phyloP scores from a whole-genome alignment of 2,329 filamentous ascomycete genomes.

The Calonectria fujianensis region DNA sequence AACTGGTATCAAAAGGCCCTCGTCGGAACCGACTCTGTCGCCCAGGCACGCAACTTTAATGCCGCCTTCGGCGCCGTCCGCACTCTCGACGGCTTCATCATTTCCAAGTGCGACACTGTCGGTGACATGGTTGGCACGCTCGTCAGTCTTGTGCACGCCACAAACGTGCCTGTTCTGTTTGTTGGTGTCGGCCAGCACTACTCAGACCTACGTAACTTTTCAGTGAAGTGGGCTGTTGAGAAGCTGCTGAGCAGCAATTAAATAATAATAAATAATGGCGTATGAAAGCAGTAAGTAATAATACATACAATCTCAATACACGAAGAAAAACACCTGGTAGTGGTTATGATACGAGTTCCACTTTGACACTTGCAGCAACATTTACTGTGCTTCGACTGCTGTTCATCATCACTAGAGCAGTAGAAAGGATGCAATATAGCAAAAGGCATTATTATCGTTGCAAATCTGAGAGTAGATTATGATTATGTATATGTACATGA shows the following conservation, averaged over 20 bases:
- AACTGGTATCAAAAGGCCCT: conserved; percentile 74
- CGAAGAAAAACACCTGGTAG: conserved; percentile 20
- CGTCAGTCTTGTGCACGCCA: conserved; percentile 98
- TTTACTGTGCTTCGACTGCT: no score
- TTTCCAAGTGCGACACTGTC: conserved; percentile 98
- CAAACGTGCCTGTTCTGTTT: conserved; percentile 96
- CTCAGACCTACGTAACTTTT: conserved; percentile 80
- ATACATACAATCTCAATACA: conserved; percentile 40
- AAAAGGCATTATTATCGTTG: conserved; percentile 11
- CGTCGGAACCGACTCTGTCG: conserved; percentile 95
- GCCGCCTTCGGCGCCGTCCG: conserved; percentile 88
- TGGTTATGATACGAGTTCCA: not conserved
- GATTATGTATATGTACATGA: conserved; percentile 53
- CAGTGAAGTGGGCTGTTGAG: conserved; percentile 81
- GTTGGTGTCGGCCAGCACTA: conserved; percentile 85
- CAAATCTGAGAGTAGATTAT: conserved; percentile 51
- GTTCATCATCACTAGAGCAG: not conserved
- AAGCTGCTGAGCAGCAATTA: conserved; percentile 75
- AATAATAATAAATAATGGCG: conserved; percentile 36
- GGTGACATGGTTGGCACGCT: conserved; percentile 99
- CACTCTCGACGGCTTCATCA: conserved; percentile 95
- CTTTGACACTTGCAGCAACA: not conserved
- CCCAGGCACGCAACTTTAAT: conserved; percentile 97
- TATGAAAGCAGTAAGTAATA: conserved; percentile 28
- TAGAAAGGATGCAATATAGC: not conserved